Percentiles rank a stretch among this genome's conserved stretches.
Conservation (phyloP, 2,329 filamentous ascomycete species). For the Lecanoromycetidae sp. region DNA sequence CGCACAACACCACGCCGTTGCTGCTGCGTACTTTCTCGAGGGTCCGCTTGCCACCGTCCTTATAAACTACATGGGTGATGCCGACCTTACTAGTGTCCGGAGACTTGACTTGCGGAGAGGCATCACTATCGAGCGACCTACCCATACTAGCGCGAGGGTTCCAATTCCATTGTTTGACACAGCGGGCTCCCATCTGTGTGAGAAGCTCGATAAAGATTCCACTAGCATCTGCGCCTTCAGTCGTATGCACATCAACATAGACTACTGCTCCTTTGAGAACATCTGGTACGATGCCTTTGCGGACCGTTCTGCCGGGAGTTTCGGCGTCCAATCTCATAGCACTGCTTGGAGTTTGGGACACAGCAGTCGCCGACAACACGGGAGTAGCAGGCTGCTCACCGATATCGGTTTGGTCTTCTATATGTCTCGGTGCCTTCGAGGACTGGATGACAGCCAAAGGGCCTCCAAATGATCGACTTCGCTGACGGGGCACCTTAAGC, state of each 20-base stretch:
- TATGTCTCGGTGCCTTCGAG: not conserved
- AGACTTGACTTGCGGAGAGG: conserved; percentile 5
- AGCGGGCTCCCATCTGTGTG: conserved; percentile 67
- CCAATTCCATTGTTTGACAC: conserved; percentile 66
- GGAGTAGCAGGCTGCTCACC: conserved; percentile 9
- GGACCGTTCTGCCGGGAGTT: conserved; percentile 15
- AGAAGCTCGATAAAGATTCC: conserved; percentile 71
- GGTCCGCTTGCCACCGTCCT: conserved; percentile 70
- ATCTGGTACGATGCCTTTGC: conserved; percentile 20
- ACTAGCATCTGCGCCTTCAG: conserved; percentile 67
- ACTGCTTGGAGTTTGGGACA: conserved; percentile 21
- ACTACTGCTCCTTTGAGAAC: conserved; percentile 61
- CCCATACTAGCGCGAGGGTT: conserved; percentile 41
- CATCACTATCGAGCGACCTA: conserved; percentile 23
- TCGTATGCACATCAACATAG: conserved; percentile 73
- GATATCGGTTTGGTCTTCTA: not conserved
- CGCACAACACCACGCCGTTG: conserved; percentile 65
- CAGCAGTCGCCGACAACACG: conserved; percentile 1
- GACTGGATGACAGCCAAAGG: conserved; percentile 17
- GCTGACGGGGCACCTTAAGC: conserved; percentile 33
- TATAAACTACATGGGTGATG: conserved; percentile 83
- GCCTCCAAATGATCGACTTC: conserved; percentile 40
- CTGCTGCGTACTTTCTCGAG: conserved; percentile 67
- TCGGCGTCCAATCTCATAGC: conserved; percentile 11
- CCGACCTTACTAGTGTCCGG: conserved; percentile 44